Base-by-base conservation (phyloP, 2,329 filamentous ascomycete genomes). In the Elsinoe perseae region DNA sequence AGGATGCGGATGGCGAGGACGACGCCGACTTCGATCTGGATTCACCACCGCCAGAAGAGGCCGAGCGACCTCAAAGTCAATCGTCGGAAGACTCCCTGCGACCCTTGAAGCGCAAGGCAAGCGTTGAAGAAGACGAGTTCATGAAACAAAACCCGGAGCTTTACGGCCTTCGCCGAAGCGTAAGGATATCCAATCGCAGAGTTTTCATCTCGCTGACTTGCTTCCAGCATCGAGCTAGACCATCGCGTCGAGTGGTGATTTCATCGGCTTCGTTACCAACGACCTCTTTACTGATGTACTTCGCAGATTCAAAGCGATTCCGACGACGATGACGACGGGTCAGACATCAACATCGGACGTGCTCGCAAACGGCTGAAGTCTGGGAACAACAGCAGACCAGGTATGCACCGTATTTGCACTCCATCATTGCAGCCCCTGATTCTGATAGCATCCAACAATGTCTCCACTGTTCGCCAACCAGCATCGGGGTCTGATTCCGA, bases 101-200 rank as follows among this genome's bases (percentile, higher is more conserved):
- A 67, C 80, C 80, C 50, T 72, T 78, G 59, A 95, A 95, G 77
- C 86, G 90, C 62, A 83, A 78, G 64, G 69, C 70, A 70, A 78
- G 67, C 69, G 72, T 81, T 34, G 83, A 85, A 53, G 71, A 93
- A 64, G 86, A 93, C 58, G 85, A 90, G 46, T 91, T 84, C 67
- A 95, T 97, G 64, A 81, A 85, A 65, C 87, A 89, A 67, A 95
- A 98, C 66, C 93, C 93, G 43, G 90, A 95, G 73, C 78, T 98
- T 7, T 98, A 97, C 75, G 93, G 93, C 48, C 78, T 98, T 63
- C 84, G 93, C 64, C 83, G 93, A 75, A 98, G 93, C 76, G 91
- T 93, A 84, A 61, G 86, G 73, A 14, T 14, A 8, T 32, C 38
- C 50, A 61, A 52, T 56, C n/a, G 55, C 28, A 43, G 55, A 38